Evolutionary conservation across 2,329 filamentous ascomycete species (phyloP).

Genomic region (Sclerotinia trifoliorum): DNA sequence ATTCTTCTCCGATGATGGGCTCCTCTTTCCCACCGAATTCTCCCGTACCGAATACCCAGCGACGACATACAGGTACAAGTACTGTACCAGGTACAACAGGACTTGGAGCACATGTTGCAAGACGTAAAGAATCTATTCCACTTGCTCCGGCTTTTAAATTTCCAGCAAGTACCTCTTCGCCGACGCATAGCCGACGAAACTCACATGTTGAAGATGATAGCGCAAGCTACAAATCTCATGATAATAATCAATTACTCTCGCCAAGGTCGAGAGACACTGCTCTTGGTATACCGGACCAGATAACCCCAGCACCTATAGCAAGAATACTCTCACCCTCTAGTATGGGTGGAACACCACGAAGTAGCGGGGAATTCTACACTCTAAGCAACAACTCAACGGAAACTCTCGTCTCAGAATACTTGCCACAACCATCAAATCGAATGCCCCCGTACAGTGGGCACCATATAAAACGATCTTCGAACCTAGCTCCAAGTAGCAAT

Average conservation of each 20-base stretch:
- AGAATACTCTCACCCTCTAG: conserved; percentile 77
- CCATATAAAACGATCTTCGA: conserved; percentile 46
- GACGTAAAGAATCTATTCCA: conserved; percentile 33
- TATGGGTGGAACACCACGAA: conserved; percentile 75
- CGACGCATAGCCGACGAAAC: conserved; percentile 25
- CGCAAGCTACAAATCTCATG: conserved; percentile 22
- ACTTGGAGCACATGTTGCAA: conserved; percentile 42
- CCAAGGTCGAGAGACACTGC: conserved; percentile 40
- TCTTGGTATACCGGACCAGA: conserved; percentile 55
- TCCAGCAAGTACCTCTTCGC: conserved; percentile 46
- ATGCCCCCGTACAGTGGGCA: conserved; percentile 46
- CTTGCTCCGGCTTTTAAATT: conserved; percentile 56
- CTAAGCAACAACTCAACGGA: conserved; percentile 94
- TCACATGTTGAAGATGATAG: conserved; percentile 23
- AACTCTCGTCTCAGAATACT: conserved; percentile 87
- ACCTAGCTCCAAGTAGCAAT: conserved; percentile 44
- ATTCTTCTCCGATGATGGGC: conserved; percentile 41
- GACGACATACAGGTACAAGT: conserved; percentile 33
- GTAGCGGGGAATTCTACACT: conserved; percentile 92
- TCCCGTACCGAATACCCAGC: conserved; percentile 18
- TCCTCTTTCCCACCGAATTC: conserved; percentile 36
- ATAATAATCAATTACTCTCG: conserved; percentile 30
- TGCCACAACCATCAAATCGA: conserved; percentile 51
- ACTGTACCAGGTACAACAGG: conserved; percentile 45
- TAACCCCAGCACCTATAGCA: conserved; percentile 53